Conservation (phyloP, 768 basidiomycete species). For the Calocybe indica region DNA sequence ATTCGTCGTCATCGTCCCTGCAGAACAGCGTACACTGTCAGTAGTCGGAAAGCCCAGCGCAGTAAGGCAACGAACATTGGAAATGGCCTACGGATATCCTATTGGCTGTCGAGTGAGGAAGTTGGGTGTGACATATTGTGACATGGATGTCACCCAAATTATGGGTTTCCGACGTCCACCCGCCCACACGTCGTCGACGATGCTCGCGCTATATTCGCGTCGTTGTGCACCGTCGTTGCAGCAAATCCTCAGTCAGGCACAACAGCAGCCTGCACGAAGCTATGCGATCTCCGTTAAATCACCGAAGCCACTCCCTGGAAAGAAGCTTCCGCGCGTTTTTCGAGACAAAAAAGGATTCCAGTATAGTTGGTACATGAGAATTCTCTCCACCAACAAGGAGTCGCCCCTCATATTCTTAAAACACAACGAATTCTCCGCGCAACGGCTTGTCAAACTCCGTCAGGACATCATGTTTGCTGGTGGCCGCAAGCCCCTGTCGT, state of each 20-base stretch:
- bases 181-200: no score
- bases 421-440: constrained; percentile 69
- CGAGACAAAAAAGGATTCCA: constrained; percentile 75
- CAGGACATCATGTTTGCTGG: constrained; percentile 58
- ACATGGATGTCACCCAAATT: not conserved
- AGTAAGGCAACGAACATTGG: not conserved
- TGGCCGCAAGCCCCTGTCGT: constrained; percentile 36
- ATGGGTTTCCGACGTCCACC: not conserved
- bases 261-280: constrained; percentile 26
- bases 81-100: no score
- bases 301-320: constrained; percentile 45
- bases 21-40: no score
- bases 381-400: constrained; percentile 51
- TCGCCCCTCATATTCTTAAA: constrained; percentile 74
- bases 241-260: constrained; percentile 12
- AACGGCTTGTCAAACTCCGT: constrained; percentile 62
- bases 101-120: not conserved
- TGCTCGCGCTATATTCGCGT: not conserved
- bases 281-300: constrained; percentile 57
- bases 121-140: not conserved
- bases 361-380: constrained; percentile 71
- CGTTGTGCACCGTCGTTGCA: not conserved
- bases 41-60: no score
- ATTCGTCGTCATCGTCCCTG: constrained; percentile 80
- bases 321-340: constrained; percentile 61